A percentile compares a stretch with the other conserved stretches of the same genome.
Conservation (phyloP, 2,329 filamentous ascomycete species). For the Gnomoniopsis sp. region DNA sequence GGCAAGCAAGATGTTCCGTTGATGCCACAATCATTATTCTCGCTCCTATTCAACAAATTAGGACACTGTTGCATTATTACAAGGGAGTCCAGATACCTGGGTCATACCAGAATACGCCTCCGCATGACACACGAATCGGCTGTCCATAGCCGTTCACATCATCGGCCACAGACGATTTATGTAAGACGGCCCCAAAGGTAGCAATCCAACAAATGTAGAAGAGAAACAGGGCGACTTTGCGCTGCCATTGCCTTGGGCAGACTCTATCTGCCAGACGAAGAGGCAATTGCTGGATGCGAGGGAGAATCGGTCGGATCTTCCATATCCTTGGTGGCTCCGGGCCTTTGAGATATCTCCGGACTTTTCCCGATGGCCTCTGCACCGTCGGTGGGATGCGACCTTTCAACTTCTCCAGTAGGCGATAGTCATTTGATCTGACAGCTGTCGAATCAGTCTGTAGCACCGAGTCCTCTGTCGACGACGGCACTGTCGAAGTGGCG, state of each 20-base stretch:
- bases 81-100: background rate
- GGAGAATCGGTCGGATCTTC: conserved; percentile 15
- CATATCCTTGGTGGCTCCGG: conserved; percentile 2
- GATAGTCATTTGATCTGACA: background rate
- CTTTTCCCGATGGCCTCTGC: background rate
- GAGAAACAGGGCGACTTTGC: conserved; percentile 1
- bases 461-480: background rate
- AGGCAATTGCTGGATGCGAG: conserved; percentile 13
- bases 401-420: background rate
- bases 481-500: conserved; percentile 1
- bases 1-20: conserved; percentile 13
- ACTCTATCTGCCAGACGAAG: conserved; percentile 11
- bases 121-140: conserved; percentile 7
- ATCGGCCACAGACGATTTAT: conserved; percentile 9
- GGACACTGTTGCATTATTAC: background rate
- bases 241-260: conserved; percentile 13
- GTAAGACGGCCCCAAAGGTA: conserved; percentile 13
- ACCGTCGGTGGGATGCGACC: background rate
- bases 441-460: background rate
- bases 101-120: conserved; percentile 12
- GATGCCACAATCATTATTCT: conserved; percentile 13
- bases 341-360: conserved; percentile 3
- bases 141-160: conserved; percentile 11
- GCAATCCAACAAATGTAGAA: conserved; percentile 17
- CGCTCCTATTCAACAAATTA: conserved; percentile 6